A percentile compares a stretch with the other conserved stretches of the same genome.
Evolutionary conservation across 2,329 filamentous ascomycete genomes (phyloP).

Genomic region (Sporothrix humicola): DNA sequence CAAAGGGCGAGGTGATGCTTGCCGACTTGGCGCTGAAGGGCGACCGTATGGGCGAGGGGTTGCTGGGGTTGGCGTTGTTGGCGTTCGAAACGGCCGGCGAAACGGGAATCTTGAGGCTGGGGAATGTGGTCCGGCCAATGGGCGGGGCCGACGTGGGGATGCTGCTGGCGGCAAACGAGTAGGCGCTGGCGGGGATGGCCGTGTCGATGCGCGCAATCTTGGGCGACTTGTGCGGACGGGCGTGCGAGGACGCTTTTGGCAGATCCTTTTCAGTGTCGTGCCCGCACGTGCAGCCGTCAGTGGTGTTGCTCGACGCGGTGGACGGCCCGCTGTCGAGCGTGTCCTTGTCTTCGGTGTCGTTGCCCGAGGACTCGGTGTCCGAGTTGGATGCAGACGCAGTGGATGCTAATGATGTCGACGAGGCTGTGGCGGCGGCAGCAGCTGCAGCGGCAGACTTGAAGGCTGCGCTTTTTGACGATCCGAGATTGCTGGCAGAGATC

Average conservation of each 20-base stretch:
- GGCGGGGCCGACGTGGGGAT: constrained; percentile 65
- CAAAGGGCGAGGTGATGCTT: constrained; percentile 70
- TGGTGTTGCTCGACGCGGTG: constrained; percentile 59
- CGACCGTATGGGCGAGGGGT: constrained; percentile 69
- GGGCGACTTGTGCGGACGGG: constrained; percentile 56
- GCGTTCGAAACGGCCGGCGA: constrained; percentile 70
- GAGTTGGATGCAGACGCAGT: constrained; percentile 44
- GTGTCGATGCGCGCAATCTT: constrained; percentile 48
- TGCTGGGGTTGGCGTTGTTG: constrained; percentile 47
- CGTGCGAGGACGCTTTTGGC: too few species aligned
- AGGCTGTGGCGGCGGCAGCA: constrained; percentile 42
- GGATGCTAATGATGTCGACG: constrained; percentile 13
- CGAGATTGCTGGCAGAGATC: constrained; percentile 52
- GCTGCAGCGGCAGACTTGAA: neutral
- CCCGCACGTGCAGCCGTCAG: constrained; percentile 63
- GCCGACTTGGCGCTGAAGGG: constrained; percentile 70
- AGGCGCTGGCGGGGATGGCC: constrained; percentile 54
- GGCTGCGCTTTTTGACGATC: constrained; percentile 44
- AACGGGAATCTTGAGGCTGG: constrained; percentile 76
- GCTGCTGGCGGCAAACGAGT: constrained; percentile 46
- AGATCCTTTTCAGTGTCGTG: constrained; percentile 47
- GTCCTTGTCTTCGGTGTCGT: constrained; percentile 40
- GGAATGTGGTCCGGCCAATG: constrained; percentile 64
- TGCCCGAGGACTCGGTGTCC: constrained; percentile 41
- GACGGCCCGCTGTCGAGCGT: constrained; percentile 55